phyloP scores from a whole-genome alignment of 495 filamentous ascomycete genomes.

The Hypoxylon fragiforme region DNA sequence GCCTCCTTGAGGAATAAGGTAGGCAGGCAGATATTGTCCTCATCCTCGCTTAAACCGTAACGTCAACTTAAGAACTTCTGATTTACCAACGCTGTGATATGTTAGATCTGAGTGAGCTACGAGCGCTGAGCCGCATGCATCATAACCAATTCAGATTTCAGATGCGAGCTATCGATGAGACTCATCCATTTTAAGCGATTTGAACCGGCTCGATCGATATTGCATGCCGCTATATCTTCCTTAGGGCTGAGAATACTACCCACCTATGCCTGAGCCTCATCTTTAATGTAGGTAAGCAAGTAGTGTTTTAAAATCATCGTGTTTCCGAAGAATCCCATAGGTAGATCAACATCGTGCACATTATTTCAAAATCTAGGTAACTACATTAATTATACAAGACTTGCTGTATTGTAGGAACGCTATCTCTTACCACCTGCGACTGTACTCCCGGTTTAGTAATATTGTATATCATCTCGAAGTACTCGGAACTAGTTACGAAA shows the following conservation, averaged over 20 bases:
- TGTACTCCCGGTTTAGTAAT: background rate
- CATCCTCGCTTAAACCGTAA: too few species aligned
- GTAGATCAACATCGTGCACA: background rate
- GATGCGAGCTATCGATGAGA: conserved; percentile 9
- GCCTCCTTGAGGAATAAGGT: conserved; percentile 4
- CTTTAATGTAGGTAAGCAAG: conserved; percentile 5
- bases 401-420: background rate
- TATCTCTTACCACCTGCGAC: background rate
- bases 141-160: conserved; percentile 15
- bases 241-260: conserved; percentile 28
- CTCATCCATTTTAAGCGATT: conserved; percentile 18
- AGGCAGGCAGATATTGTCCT: too few species aligned
- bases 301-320: conserved; percentile 5
- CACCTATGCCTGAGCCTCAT: conserved; percentile 13
- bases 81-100: too few species aligned
- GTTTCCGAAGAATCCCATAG: background rate
- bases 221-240: conserved; percentile 18
- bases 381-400: background rate
- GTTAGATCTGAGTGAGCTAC: background rate
- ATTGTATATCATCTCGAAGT: background rate
- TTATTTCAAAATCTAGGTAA: background rate
- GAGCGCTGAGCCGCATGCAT: conserved; percentile 14
- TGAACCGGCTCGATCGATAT: conserved; percentile 10
- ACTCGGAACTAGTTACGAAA: background rate
- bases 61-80: too few species aligned